These are phyloP conservation scores for Daldinia bambusicola DNA, from an alignment of 495 filamentous ascomycete genomes.

Conservation along the genomic window DNA sequence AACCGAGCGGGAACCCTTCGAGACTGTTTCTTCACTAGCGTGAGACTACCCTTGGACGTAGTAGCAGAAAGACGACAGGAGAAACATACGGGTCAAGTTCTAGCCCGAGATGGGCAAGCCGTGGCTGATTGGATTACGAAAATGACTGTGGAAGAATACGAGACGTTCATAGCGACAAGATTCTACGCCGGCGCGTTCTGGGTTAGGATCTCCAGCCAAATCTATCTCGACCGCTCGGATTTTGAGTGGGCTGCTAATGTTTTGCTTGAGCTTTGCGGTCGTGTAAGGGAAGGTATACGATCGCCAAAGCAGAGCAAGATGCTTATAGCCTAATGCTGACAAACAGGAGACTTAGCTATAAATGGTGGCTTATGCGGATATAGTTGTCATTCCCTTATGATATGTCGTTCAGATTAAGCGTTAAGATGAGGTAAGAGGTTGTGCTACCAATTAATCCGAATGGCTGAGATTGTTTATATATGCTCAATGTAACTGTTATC, in stretches of 20 bases:
- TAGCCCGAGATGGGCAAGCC: slow-evolving; percentile 36
- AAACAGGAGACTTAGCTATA: background rate
- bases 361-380: background rate
- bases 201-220: slow-evolving; percentile 79
- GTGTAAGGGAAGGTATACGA: slow-evolving; percentile 65
- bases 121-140: slow-evolving; percentile 67
- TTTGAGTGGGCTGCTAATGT: slow-evolving; percentile 75
- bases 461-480: slow-evolving; percentile 13
- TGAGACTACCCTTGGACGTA: slow-evolving; percentile 69
- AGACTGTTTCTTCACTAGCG: slow-evolving; percentile 66
- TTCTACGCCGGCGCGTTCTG: slow-evolving; percentile 71
- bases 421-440: slow-evolving; percentile 11
- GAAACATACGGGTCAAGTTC: slow-evolving; percentile 39
- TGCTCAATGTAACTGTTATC: slow-evolving; percentile 1
- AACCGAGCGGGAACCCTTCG: slow-evolving; percentile 53
- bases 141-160: slow-evolving; percentile 66
- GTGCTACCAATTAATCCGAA: slow-evolving; percentile 3
- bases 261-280: slow-evolving; percentile 69
- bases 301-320: slow-evolving; percentile 5
- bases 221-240: slow-evolving; percentile 80
- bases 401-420: background rate
- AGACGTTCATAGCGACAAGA: slow-evolving; percentile 76
- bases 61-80: slow-evolving; percentile 40
- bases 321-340: background rate
- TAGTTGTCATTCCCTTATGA: background rate